Evolutionary conservation across 495 filamentous ascomycete genomes (phyloP), one percentile per base, ranked within the genome.

Genomic region (Aspergillus mulundensis): DNA sequence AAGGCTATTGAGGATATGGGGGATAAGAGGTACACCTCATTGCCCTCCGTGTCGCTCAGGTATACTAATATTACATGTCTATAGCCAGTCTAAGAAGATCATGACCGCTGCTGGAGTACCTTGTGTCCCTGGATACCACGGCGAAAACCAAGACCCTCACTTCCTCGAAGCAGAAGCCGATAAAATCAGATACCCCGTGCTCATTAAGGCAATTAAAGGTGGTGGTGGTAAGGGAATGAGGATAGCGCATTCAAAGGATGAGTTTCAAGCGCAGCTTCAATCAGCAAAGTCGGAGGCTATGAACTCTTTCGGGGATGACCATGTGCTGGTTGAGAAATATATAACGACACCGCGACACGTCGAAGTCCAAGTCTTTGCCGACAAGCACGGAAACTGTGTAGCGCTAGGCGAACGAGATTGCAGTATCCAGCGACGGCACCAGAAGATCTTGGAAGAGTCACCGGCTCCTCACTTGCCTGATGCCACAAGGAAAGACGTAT

Each of bases 171-270:
- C 73, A 10, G 81, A 92, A 66, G 94, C 94, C 16, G 80, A 83
- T 56, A 84, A 87, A 64, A 90, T 97, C 66, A 84, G 84, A 54
- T 99, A 91, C 58, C 94, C 94, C 0, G 95, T 99, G 15, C 81
- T 99, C 15, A 82, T 99, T 40, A 99, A 99, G 75, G 95, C 95
- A 36, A 91, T 97, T 53, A 95, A 92, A 68, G 94, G 94, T 1
- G 94, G 94, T 34, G 94, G 94, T 53, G 94, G 94, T 14, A 98
- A 99, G 69, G 94, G 94, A n/a, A 99, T 99, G 94, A 80, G 94
- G n/a, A 97, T 97, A 62, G 90, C 87, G 7, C 68, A 77, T 50
- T 83, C 75, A 1, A 83, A 88, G 28, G 78, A 79, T 1, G 91
- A 93, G 57, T 97, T 98, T 62, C 74, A 85, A 36, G 82, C 84